Percentiles rank a stretch among this genome's conserved stretches.
Evolutionary conservation across 2,329 filamentous ascomycete genomes (phyloP).

Genomic region (Aureobasidium sp.): DNA sequence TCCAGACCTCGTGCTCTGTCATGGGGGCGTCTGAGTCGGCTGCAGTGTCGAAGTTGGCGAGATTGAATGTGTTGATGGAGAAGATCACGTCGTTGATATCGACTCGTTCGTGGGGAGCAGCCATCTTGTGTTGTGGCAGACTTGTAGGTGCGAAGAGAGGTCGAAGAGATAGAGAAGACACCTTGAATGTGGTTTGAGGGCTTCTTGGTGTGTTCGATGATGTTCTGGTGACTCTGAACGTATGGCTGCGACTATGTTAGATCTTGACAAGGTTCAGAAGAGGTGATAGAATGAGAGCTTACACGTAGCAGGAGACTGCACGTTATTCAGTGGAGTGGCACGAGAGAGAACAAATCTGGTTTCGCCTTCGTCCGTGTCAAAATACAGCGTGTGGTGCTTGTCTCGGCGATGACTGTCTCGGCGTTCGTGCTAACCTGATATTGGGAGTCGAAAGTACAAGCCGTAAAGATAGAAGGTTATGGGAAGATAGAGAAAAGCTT

Average conservation of each 20-base stretch:
- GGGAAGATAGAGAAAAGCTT: background rate
- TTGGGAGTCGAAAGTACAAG: too few species aligned
- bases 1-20: background rate
- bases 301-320: background rate
- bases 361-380: background rate
- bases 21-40: too few species aligned
- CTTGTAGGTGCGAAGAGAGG: background rate
- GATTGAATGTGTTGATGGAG: background rate
- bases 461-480: background rate
- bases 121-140: background rate
- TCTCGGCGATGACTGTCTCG: background rate
- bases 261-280: background rate
- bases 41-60: background rate
- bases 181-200: background rate
- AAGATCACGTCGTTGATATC: background rate
- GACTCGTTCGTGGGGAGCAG: background rate
- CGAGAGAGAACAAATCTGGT: background rate
- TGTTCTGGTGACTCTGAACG: background rate
- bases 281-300: background rate
- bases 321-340: background rate
- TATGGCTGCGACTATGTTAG: background rate
- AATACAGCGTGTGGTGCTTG: background rate
- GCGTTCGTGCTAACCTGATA: background rate
- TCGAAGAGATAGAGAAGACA: background rate
- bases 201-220: background rate